Evolutionary conservation across 306 rosid genomes (phyloP), one percentile per base, ranked within the genome.

Genomic region (Styphnolobium japonicum): DNA sequence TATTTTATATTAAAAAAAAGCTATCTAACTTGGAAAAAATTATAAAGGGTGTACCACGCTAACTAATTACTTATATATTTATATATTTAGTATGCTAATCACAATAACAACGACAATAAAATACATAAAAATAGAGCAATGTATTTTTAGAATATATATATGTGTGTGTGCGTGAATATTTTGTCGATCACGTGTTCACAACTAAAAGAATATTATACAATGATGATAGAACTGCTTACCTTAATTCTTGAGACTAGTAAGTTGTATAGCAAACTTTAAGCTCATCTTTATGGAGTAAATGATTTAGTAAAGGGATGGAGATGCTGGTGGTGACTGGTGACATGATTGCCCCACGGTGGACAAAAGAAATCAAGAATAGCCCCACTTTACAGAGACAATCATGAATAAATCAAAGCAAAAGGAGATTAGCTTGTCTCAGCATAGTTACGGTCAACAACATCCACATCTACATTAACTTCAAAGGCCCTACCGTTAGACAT

Each of bases 401-500:
- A 80, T 71, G 19, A 46, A 69, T 14, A 58, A 66, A 74, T 67
- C 78, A 67, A 77, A 78, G 25, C 67, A 57, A 66, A 73, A 71
- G 27, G n/a, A 42, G 69, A 60, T 66, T 73, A 81, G 67, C 23
- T 64, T 67, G 61, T 71, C 74, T 67, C 48, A 37, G 42, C 21
- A 46, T 2, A 55, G 62, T 57, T 34, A 37, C 4, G 6, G 80
- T 71, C 77, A 79, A 67, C n/a, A 80, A 71, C 84, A 84, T 70
- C 72, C 69, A 80, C 85, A 53, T 79, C 79, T 12, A 46, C 77
- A 49, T 71, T 71, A 67, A 49, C 63, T 71, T 65, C 52, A 42
- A 71, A 36, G 77, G 62, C 43, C 88, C 88, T 46, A 85, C 81
- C 73, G 55, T 27, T 42, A 68, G 40, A 80, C 67, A 76, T 58